phyloP scores from a whole-genome alignment of 2,329 filamentous ascomycete genomes.

The Hypoxylon rubiginosum region DNA sequence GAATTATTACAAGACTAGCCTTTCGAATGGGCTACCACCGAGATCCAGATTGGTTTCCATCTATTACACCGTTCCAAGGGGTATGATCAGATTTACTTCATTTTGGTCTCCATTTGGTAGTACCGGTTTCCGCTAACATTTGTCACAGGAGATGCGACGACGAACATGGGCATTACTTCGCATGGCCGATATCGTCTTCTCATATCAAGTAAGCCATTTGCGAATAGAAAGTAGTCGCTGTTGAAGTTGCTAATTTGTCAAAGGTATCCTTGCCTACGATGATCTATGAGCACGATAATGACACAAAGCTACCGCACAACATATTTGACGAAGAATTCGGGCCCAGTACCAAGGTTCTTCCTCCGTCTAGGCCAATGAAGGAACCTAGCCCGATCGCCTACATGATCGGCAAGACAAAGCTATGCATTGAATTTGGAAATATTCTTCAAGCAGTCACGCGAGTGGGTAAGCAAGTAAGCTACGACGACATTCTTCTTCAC shows the following conservation, averaged over 20 bases:
- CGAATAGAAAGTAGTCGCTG: constrained; percentile 36
- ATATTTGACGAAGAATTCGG: constrained; percentile 86
- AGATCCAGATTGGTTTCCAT: constrained; percentile 80
- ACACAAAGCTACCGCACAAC: constrained; percentile 81
- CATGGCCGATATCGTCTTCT: constrained; percentile 82
- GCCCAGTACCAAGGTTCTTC: constrained; percentile 75
- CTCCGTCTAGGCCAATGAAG: constrained; percentile 73
- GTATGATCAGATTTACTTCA: constrained; percentile 56
- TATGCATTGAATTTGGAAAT: constrained; percentile 77
- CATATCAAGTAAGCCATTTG: constrained; percentile 74
- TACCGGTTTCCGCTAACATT: constrained; percentile 30
- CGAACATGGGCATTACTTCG: constrained; percentile 78
- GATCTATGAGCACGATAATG: constrained; percentile 80
- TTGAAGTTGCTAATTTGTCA: constrained; percentile 25
- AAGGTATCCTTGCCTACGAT: constrained; percentile 73
- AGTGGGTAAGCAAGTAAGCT: constrained; percentile 67
- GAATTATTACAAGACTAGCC: constrained; percentile 68
- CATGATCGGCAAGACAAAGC: constrained; percentile 79
- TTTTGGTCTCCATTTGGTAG: not conserved
- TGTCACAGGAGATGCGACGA: constrained; percentile 74
- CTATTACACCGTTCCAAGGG: constrained; percentile 78
- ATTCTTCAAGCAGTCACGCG: constrained; percentile 76
- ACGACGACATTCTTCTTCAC: constrained; percentile 74
- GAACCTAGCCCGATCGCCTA: constrained; percentile 84
- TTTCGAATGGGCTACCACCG: constrained; percentile 83